Base-by-base conservation (phyloP, 768 basidiomycete genomes). In the Trametes cubensis region DNA sequence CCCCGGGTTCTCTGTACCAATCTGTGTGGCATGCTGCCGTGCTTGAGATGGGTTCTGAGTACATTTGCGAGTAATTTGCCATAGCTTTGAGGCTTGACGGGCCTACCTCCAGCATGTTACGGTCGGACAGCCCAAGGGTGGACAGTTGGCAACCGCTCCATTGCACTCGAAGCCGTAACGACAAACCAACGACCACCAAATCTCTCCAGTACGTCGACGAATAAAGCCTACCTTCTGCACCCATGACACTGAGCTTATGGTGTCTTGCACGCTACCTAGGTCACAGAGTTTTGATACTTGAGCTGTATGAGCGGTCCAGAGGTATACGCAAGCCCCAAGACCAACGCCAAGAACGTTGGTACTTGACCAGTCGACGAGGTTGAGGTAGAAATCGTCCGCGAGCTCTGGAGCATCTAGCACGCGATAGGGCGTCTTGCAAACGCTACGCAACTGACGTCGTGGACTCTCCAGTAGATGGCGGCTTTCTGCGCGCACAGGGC, bases 301-400 rank as follows among this genome's bases (percentile, higher is more conserved):
- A 21, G 94, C 94, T 59, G 95, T 97, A 55, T 94, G 89, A 7
- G 96, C 97, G 8, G 90, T 92, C 97, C 97, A 99, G 1, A 98
- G 86, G 72, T 99, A 99, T 14, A 99, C 96, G 63, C 93, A 95
- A 0, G 88, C 80, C 3, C 89, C 92, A 7, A 99, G 81, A 2
- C 95, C 96, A 8, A 98, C 97, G 3, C 92, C 95, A 0, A 98
- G 85, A 0, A 98, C 88, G 71, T 98, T 98, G 5, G 92, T 95
- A 55, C 88, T 90, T 2, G 91, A 93, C 97, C 97, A 98, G 65
- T 98, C 95, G 23, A 98, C 95, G 13, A 98, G 82, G 71, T 98
- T 98, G 64, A 99, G 88, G 71, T 99, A 98, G 75, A 98, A 99
- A 74, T 99, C 96, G 72, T 98, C 96, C 28, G 94, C 94, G 14